Evolutionary conservation across 208 protist genomes (phyloP), one percentile per base, ranked within the genome.

Genomic region (Acanthamoeba royreba): DNA sequence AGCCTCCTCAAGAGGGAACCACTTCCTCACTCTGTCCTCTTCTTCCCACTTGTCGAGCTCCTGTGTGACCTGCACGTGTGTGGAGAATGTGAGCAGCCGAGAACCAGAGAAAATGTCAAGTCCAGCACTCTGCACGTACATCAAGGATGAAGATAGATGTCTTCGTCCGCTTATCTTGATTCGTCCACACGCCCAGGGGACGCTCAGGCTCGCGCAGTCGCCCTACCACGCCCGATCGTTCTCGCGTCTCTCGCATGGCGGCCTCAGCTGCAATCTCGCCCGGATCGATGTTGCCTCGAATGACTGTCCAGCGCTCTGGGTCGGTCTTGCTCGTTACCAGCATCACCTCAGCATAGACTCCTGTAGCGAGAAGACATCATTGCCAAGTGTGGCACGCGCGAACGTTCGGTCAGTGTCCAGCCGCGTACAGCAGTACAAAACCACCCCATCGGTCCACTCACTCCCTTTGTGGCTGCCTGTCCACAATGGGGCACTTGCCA

Each of bases 261-360:
- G 83, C 53, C 52, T 90, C 83, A 4, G 83, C 83, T 46, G 83
- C 83, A n/a, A 90, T 90, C 52, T 90, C 83, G 4, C 83, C 83
- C 4, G 53, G 53, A 38, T 90, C 52, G 46, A 90, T 90, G 31
- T 58, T 58, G 35, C 83, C 83, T 17, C 52, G 25, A 38, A 69
- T 58, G 33, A 90, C 53, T 25, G 83, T 90, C 83, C 83, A 90
- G 35, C 83, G 83, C 33, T 69, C 53, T 46, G 28, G 31, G 22
- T 13, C 35, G 35, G 31, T 90, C 22, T 90, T 90, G 83, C 83
- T 90, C 52, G 52, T 38, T 31, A 66, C 83, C 25, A 90, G 83
- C 17, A 90, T 25, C 31, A 90, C 35, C 47, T 90, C 83, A 33
- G 43, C 74, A 28, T 85, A 85, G 43, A 28, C 38, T 38, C 74